A percentile compares a stretch with the other conserved stretches of the same genome.
phyloP scores from a whole-genome alignment of 306 rosid genomes.

The Prunus mume region DNA sequence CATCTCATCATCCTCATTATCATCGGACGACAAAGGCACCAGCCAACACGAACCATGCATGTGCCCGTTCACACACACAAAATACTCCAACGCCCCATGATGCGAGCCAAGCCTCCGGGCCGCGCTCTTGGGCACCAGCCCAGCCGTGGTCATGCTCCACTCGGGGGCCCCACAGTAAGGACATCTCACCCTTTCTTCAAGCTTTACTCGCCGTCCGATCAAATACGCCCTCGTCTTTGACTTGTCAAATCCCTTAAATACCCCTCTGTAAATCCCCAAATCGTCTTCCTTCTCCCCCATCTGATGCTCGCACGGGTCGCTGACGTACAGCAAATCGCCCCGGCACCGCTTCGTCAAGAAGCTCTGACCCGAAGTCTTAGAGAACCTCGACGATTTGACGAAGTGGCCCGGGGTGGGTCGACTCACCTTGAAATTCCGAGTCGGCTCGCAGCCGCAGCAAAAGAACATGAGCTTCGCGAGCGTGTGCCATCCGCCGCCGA shows the following conservation, averaged over 20 bases:
- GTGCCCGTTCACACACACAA: conserved; percentile 64
- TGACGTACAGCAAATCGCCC: conserved; percentile 49
- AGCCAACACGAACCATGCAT: conserved; percentile 62
- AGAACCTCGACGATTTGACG: conserved; percentile 43
- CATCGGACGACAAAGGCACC: conserved; percentile 51
- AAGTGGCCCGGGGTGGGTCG: conserved; percentile 43
- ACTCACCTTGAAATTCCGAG: conserved; percentile 37
- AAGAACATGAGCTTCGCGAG: conserved; percentile 60
- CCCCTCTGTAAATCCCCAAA: conserved; percentile 59
- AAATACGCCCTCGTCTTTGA: conserved; percentile 50
- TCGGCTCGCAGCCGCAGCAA: conserved; percentile 54
- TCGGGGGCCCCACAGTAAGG: conserved; percentile 58
- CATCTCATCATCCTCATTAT: background rate
- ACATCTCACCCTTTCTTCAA: conserved; percentile 43
- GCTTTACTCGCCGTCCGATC: conserved; percentile 37
- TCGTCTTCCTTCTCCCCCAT: conserved; percentile 41
- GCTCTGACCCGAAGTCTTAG: conserved; percentile 66
- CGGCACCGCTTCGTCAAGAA: conserved; percentile 42
- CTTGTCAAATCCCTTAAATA: conserved; percentile 46
- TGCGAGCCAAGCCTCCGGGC: conserved; percentile 63
- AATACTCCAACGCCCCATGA: conserved; percentile 51
- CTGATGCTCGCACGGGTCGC: conserved; percentile 69
- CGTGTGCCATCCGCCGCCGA: conserved; percentile 63
- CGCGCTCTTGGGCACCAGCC: conserved; percentile 58
- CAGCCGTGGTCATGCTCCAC: conserved; percentile 65